These are phyloP conservation scores for Eremothecium coryli DNA, from an alignment of 1,139 yeast species.

Conservation along the genomic window DNA sequence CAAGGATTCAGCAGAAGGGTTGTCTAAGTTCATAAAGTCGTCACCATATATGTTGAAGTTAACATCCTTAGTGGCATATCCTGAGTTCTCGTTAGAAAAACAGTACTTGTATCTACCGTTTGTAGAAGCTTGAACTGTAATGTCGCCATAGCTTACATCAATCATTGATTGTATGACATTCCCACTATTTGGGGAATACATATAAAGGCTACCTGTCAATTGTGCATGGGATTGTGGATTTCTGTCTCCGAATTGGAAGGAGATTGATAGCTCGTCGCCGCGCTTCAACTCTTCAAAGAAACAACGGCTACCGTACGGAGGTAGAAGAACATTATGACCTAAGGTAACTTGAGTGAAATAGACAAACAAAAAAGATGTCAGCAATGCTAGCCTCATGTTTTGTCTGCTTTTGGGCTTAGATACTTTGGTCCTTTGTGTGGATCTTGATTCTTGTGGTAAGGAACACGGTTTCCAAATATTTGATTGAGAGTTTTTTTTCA, in stretches of 20 bases:
- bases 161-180: slow-evolving; percentile 35
- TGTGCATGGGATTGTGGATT: slow-evolving; percentile 72
- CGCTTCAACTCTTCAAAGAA: slow-evolving; percentile 73
- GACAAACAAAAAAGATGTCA: neutral
- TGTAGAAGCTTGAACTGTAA: slow-evolving; percentile 51
- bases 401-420: neutral
- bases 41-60: slow-evolving; percentile 94
- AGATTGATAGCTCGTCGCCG: slow-evolving; percentile 80
- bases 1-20: slow-evolving; percentile 70
- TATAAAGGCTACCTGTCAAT: slow-evolving; percentile 63
- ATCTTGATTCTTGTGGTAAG: neutral
- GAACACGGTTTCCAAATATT: neutral
- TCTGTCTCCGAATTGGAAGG: slow-evolving; percentile 92
- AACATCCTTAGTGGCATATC: slow-evolving; percentile 74
- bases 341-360: slow-evolving; percentile 5
- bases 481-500: neutral
- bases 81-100: slow-evolving; percentile 76
- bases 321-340: slow-evolving; percentile 76
- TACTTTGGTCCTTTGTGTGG: neutral
- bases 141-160: slow-evolving; percentile 75
- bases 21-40: slow-evolving; percentile 76
- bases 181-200: slow-evolving; percentile 27
- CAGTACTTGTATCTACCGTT: slow-evolving; percentile 81
- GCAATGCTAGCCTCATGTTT: neutral
- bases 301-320: slow-evolving; percentile 83